A percentile compares a stretch with the other conserved stretches of the same genome.
These are phyloP conservation scores for Camelina neglecta DNA, from an alignment of 345 rosid genomes.

Conservation along the genomic window DNA sequence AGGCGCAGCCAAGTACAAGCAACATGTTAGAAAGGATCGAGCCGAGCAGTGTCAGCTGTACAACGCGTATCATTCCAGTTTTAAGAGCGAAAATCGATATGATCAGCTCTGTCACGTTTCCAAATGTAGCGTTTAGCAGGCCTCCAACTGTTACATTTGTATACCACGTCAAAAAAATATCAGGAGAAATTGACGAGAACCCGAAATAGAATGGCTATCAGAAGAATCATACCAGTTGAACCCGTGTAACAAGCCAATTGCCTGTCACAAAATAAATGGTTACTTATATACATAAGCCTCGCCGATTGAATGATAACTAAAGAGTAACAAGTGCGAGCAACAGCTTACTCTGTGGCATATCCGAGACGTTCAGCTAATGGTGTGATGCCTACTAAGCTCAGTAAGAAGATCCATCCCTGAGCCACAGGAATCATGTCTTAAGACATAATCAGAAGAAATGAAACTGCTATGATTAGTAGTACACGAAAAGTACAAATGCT, in stretches of 20 bases:
- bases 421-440: constrained; percentile 31
- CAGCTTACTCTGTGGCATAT: constrained; percentile 92
- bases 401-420: constrained; percentile 89
- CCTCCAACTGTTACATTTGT: constrained; percentile 67
- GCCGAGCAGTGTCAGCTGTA: constrained; percentile 85
- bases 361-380: constrained; percentile 98
- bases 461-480: neutral
- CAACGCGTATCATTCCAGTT: constrained; percentile 83
- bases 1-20: constrained; percentile 95
- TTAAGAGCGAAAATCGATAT: constrained; percentile 86
- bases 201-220: neutral
- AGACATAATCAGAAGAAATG: neutral
- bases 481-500: constrained; percentile 33
- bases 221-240: constrained; percentile 66
- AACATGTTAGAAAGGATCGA: constrained; percentile 96
- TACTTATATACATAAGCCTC: neutral
- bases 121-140: constrained; percentile 92
- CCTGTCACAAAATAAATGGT: constrained; percentile 49
- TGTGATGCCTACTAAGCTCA: constrained; percentile 82
- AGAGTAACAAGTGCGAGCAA: neutral
- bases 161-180: neutral
- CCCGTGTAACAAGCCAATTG: constrained; percentile 91
- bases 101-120: constrained; percentile 92
- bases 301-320: neutral
- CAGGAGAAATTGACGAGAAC: neutral